Conservation (phyloP, 2,329 filamentous ascomycete genomes). For the Alternaria gaisen region DNA sequence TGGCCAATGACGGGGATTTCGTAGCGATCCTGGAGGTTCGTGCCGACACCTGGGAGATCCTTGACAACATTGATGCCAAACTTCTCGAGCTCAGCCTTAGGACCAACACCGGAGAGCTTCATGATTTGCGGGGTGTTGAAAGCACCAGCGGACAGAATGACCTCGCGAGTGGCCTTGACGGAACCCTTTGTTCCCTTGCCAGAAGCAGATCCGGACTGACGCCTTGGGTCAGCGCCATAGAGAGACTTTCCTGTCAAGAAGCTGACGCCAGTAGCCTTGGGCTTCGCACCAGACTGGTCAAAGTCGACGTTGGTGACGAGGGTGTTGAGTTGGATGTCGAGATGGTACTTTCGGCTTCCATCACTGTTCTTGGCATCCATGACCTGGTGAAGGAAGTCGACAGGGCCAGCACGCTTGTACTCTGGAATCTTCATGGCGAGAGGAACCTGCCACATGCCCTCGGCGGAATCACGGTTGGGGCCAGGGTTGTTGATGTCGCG, state of each 20-base stretch:
- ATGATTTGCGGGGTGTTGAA: conserved; percentile 72
- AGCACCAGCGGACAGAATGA: conserved; percentile 56
- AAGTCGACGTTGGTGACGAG: conserved; percentile 72
- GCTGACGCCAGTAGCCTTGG: conserved; percentile 56
- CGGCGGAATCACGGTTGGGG: conserved; percentile 55
- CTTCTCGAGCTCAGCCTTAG: conserved; percentile 60
- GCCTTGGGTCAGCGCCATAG: conserved; percentile 51
- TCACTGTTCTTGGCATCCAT: conserved; percentile 59
- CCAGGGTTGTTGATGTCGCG: conserved; percentile 62
- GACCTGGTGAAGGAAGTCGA: conserved; percentile 62
- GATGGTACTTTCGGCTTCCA: conserved; percentile 62
- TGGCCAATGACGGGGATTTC: conserved; percentile 58
- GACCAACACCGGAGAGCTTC: conserved; percentile 69
- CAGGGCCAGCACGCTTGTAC: conserved; percentile 60
- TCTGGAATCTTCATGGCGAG: conserved; percentile 56
- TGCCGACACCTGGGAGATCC: conserved; percentile 69
- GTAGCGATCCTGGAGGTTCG: conserved; percentile 70
- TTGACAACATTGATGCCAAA: conserved; percentile 64
- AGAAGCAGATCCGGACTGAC: conserved; percentile 20
- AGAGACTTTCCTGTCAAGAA: conserved; percentile 51
- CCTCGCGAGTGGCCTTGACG: conserved; percentile 36
- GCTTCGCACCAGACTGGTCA: conserved; percentile 64
- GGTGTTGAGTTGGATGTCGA: conserved; percentile 67
- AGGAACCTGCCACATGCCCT: conserved; percentile 66
- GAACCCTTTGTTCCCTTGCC: conserved; percentile 34